A percentile compares a stretch with the other conserved stretches of the same genome.
These are phyloP conservation scores for Cladosporium austrohemisphaericum DNA, from an alignment of 2,329 filamentous ascomycete species.

Conservation along the genomic window DNA sequence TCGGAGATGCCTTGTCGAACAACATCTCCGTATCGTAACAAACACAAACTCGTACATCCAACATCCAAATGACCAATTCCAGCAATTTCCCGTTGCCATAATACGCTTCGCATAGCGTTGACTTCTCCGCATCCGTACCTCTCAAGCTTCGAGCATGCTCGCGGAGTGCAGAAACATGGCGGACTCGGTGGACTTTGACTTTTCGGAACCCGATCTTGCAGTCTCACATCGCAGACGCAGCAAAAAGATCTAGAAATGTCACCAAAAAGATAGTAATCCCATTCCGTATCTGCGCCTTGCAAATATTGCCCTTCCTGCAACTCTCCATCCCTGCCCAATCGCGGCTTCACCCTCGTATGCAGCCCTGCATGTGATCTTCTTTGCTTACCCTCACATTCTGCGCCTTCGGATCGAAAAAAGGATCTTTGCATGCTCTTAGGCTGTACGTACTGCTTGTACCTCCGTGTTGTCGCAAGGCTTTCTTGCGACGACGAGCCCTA, in stretches of 20 bases:
- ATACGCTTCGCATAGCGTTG: background rate
- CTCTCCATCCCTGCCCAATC: too few species aligned
- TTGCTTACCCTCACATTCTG: background rate
- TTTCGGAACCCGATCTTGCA: background rate
- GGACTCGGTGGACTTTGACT: background rate
- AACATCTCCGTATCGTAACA: too few species aligned
- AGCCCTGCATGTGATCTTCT: background rate
- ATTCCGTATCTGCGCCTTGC: background rate
- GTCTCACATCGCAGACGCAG: too few species aligned
- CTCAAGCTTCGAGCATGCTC: background rate
- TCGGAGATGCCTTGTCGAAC: background rate
- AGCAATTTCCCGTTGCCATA: background rate
- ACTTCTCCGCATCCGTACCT: background rate
- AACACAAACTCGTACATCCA: too few species aligned
- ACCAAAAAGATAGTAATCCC: too few species aligned
- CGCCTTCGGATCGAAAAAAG: conserved; percentile 1
- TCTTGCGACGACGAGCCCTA: background rate
- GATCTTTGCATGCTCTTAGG: background rate
- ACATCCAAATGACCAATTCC: background rate
- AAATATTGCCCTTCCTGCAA: too few species aligned
- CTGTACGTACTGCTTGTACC: too few species aligned
- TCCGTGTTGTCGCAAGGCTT: background rate
- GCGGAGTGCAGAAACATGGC: conserved; percentile 3
- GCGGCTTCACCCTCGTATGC: background rate
- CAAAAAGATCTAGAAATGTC: too few species aligned